Conservation (phyloP, 164 flowering plant genomes). For the Vitis rotundifolia region DNA sequence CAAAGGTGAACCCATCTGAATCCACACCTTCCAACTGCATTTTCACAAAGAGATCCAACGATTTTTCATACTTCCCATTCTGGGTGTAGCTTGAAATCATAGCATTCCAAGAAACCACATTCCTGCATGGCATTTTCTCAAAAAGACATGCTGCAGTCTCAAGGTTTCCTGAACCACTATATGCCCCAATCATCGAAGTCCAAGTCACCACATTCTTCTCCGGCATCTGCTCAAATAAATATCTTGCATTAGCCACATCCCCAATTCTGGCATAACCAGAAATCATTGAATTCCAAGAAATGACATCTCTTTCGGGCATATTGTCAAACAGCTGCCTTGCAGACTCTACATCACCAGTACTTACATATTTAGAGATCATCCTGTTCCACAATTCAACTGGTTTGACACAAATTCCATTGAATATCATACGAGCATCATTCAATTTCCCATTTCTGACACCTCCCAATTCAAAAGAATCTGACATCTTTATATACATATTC, state of each 20-base stretch:
- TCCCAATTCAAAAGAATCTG: background rate
- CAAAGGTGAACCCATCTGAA: constrained; percentile 37
- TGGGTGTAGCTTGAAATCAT: constrained; percentile 40
- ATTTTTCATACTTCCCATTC: constrained; percentile 29
- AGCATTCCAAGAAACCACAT: constrained; percentile 52
- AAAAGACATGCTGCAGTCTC: constrained; percentile 27
- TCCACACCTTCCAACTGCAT: constrained; percentile 31
- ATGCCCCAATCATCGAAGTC: constrained; percentile 34
- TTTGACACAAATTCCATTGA: constrained; percentile 30
- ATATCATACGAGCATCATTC: constrained; percentile 26
- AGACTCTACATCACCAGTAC: constrained; percentile 18
- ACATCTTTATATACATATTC: constrained; percentile 29
- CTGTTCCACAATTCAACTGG: constrained; percentile 36
- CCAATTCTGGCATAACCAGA: constrained; percentile 31
- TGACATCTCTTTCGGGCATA: constrained; percentile 34
- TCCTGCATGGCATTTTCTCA: constrained; percentile 27
- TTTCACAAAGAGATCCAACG: constrained; percentile 30
- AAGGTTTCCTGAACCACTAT: constrained; percentile 29
- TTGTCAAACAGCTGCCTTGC: constrained; percentile 36
- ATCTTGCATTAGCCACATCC: constrained; percentile 26
- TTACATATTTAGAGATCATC: constrained; percentile 27
- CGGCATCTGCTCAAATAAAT: constrained; percentile 37
- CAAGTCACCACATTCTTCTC: constrained; percentile 40
- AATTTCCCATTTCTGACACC: constrained; percentile 1
- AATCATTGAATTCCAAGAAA: constrained; percentile 44